A percentile compares a stretch with the other conserved stretches of the same genome.
Evolutionary conservation across 2,329 filamentous ascomycete genomes (phyloP).

Genomic region (Trichophyton schoenleinii): DNA sequence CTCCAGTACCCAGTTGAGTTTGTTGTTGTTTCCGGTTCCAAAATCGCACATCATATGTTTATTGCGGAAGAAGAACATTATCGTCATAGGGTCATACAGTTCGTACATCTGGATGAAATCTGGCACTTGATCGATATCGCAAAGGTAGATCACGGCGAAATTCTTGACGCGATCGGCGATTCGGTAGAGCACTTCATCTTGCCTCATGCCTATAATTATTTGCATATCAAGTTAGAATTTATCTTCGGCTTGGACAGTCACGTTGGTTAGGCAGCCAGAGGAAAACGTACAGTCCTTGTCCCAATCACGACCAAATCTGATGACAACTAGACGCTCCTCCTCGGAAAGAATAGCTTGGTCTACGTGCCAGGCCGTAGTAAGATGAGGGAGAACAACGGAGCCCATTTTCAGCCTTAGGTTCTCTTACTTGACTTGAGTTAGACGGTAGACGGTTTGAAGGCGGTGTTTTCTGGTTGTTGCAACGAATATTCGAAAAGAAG

Average conservation of each 20-base stretch:
- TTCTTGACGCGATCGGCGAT: conserved; percentile 87
- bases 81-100: conserved; percentile 78
- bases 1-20: conserved; percentile 89
- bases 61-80: conserved; percentile 97
- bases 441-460: neutral
- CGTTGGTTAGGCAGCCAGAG: neutral
- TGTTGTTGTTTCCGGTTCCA: conserved; percentile 97
- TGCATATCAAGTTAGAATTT: neutral
- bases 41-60: conserved; percentile 95
- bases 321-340: conserved; percentile 84
- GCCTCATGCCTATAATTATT: conserved; percentile 45
- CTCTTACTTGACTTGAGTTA: neutral
- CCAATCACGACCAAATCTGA: conserved; percentile 81
- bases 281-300: conserved; percentile 52
- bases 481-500: too few relatives aligned
- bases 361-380: conserved; percentile 91
- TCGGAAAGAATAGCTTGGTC: conserved; percentile 89
- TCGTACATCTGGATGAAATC: conserved; percentile 97
- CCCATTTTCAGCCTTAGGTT: conserved; percentile 41
- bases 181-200: conserved; percentile 90
- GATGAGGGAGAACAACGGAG: conserved; percentile 82
- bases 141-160: conserved; percentile 63
- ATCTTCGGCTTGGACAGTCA: neutral
- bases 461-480: too few relatives aligned
- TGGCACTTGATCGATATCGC: conserved; percentile 74